Conservation (phyloP, 2,329 filamentous ascomycete genomes). For the Helotiales sp. region DNA sequence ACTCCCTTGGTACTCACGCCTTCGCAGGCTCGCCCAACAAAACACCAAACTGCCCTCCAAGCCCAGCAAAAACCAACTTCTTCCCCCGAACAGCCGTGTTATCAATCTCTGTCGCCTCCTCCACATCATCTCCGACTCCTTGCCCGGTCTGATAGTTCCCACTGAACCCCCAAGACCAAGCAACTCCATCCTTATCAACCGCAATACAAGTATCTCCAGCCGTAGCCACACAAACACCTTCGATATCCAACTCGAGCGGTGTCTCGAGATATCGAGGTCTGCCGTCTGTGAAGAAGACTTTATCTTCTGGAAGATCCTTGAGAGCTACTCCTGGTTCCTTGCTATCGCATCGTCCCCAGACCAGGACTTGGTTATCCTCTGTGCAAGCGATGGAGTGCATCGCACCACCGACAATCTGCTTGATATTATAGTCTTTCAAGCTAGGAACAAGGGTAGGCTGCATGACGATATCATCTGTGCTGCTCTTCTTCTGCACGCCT, state of each 20-base stretch:
- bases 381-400: constrained; percentile 74
- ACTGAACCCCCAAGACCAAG: constrained; percentile 79
- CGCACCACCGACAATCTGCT: constrained; percentile 67
- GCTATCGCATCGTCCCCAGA: constrained; percentile 59
- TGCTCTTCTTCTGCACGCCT: constrained; percentile 62
- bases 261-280: constrained; percentile 70
- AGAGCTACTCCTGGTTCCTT: constrained; percentile 58
- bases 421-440: constrained; percentile 64
- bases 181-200: constrained; percentile 66
- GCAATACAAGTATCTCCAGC: constrained; percentile 75
- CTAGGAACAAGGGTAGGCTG: constrained; percentile 68
- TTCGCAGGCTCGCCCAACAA: constrained; percentile 53
- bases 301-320: constrained; percentile 54
- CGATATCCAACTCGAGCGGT: constrained; percentile 58
- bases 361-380: constrained; percentile 54
- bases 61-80: constrained; percentile 75
- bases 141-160: constrained; percentile 80
- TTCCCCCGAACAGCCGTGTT: constrained; percentile 79
- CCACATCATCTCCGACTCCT: constrained; percentile 76
- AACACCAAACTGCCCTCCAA: constrained; percentile 82
- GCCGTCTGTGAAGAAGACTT: constrained; percentile 62
- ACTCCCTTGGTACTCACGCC: no score
- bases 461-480: constrained; percentile 69
- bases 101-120: constrained; percentile 75
- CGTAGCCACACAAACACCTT: constrained; percentile 60